A percentile compares a stretch with the other conserved stretches of the same genome.
phyloP scores from a whole-genome alignment of 1,284 basidiomycete species.

The Pyrrhoderma lamaoense region DNA sequence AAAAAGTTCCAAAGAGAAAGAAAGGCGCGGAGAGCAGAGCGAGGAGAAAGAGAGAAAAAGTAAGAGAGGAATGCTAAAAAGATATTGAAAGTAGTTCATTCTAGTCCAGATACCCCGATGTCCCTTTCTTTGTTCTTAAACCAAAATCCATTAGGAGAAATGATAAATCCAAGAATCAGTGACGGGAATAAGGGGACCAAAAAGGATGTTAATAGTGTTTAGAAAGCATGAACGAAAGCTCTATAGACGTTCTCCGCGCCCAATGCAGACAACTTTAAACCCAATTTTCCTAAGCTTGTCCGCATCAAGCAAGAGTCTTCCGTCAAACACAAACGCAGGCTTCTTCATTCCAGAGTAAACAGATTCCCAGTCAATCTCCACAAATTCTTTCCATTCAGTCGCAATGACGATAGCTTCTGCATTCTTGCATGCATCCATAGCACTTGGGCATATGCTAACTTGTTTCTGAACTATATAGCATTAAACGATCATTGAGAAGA shows the following conservation, averaged over 20 bases:
- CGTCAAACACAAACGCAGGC: constrained; percentile 95
- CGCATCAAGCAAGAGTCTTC: constrained; percentile 78
- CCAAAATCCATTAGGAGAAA: too few relatives aligned
- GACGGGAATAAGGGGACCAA: too few relatives aligned
- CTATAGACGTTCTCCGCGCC: constrained; percentile 20
- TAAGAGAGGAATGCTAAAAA: too few relatives aligned
- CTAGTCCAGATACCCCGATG: too few relatives aligned
- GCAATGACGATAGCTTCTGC: constrained; percentile 91
- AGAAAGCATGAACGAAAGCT: too few relatives aligned
- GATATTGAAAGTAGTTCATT: too few relatives aligned
- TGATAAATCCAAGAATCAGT: too few relatives aligned
- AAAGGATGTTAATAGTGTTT: too few relatives aligned
- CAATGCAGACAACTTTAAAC: constrained; percentile 50
- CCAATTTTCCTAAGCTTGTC: constrained; percentile 79
- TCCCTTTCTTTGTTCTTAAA: too few relatives aligned
- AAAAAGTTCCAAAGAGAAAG: too few relatives aligned
- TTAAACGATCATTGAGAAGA: not conserved
- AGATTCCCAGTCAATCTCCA: constrained; percentile 79
- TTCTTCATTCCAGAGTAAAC: constrained; percentile 91
- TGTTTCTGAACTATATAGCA: constrained; percentile 69
- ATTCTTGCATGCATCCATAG: constrained; percentile 81
- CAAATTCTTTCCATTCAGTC: constrained; percentile 97
- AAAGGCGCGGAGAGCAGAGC: too few relatives aligned
- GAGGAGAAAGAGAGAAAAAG: too few relatives aligned
- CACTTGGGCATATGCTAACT: constrained; percentile 70